These are phyloP conservation scores for Roridomyces roridus DNA, from an alignment of 768 basidiomycete genomes.

Conservation along the genomic window DNA sequence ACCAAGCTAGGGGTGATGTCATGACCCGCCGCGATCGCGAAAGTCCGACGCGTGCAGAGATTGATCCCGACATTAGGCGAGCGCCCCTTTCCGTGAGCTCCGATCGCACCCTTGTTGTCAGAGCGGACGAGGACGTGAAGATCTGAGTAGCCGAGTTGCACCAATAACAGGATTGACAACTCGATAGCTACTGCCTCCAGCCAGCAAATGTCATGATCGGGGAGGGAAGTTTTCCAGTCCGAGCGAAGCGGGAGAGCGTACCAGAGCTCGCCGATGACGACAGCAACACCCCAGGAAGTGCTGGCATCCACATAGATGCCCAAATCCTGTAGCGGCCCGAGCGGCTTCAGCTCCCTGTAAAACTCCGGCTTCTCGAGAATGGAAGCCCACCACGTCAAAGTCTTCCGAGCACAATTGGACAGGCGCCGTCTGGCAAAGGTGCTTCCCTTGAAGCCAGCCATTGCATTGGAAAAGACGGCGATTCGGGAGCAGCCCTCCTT, in stretches of 20 bases:
- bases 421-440: not conserved
- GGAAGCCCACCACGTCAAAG: not conserved
- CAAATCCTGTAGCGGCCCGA: not conserved
- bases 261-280: not conserved
- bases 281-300: not conserved
- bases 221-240: not conserved
- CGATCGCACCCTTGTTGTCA: not conserved
- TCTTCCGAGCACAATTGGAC: not conserved
- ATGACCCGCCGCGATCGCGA: not conserved
- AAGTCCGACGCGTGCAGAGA: not conserved
- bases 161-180: not conserved
- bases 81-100: not conserved
- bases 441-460: not conserved
- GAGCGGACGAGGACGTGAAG: not conserved
- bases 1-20: not conserved
- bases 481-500: not conserved
- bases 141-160: not conserved
- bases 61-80: not conserved
- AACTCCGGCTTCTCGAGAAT: not conserved
- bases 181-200: not conserved
- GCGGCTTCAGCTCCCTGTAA: not conserved
- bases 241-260: not conserved
- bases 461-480: not conserved
- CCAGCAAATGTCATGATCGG: not conserved
- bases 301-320: not conserved